Conservation (phyloP, 257 asterid species). For the Nicotiana knightiana region DNA sequence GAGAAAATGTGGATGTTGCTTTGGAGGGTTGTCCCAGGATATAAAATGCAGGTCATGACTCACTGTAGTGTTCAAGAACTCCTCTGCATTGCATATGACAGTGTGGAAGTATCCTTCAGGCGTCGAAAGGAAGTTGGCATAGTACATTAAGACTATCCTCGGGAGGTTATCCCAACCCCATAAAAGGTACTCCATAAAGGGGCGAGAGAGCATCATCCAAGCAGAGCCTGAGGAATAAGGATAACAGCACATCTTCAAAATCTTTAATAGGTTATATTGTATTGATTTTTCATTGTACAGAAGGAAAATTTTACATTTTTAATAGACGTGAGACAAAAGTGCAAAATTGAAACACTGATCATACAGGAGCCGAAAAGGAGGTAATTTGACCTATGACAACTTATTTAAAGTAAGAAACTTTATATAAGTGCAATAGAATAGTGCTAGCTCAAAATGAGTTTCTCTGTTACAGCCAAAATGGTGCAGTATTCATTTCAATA, state of each 20-base stretch:
- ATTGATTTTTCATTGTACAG: background rate
- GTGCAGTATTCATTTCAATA: background rate
- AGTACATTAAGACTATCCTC: conserved; percentile 57
- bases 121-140: conserved; percentile 65
- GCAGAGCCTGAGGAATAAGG: conserved; percentile 53
- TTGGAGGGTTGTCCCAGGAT: conserved; percentile 87
- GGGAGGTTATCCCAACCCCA: conserved; percentile 88
- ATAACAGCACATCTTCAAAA: background rate
- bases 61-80: conserved; percentile 61
- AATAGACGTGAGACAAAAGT: background rate
- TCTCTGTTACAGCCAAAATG: background rate
- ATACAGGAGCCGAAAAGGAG: too few species aligned
- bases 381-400: background rate
- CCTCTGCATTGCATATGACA: conserved; percentile 63
- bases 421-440: background rate
- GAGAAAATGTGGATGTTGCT: conserved; percentile 80
- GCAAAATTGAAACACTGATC: background rate
- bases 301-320: background rate
- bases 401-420: background rate
- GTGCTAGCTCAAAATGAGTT: background rate
- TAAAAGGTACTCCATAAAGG: conserved; percentile 59
- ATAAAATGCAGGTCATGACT: conserved; percentile 77
- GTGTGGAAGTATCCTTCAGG: conserved; percentile 84
- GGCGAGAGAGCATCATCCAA: conserved; percentile 81
- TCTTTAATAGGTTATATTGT: background rate